Evolutionary conservation across 2,329 filamentous ascomycete species (phyloP).

Genomic region (Erysiphe neolycopersici): DNA sequence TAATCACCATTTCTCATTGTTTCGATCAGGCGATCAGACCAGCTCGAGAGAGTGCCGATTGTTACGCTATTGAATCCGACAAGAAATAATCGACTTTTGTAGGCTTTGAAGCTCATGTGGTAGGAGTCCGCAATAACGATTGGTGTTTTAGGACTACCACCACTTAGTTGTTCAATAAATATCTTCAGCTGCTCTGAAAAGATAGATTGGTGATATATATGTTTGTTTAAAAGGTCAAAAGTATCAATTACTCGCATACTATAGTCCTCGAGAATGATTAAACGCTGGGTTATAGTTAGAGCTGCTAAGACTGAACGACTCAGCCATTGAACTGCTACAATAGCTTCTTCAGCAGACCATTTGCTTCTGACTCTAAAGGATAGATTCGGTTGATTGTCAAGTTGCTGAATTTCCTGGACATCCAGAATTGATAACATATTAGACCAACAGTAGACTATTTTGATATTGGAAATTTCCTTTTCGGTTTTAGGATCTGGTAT

Average conservation of each 20-base stretch:
- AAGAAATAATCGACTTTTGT: conserved; percentile 80
- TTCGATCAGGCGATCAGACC: conserved; percentile 79
- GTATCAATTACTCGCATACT: conserved; percentile 79
- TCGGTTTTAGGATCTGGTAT: conserved; percentile 37
- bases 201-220: conserved; percentile 74
- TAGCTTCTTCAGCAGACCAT: conserved; percentile 85
- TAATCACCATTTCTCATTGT: conserved; percentile 96
- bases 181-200: conserved; percentile 69
- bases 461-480: conserved; percentile 48
- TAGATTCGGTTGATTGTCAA: conserved; percentile 52
- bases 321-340: conserved; percentile 91
- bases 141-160: conserved; percentile 71
- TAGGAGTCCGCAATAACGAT: conserved; percentile 93
- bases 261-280: conserved; percentile 77
- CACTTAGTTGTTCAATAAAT: conserved; percentile 69
- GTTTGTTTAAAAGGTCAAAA: conserved; percentile 72
- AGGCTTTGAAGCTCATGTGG: conserved; percentile 89
- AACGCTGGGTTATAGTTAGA: conserved; percentile 75
- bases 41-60: conserved; percentile 80
- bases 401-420: conserved; percentile 43
- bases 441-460: conserved; percentile 95
- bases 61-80: conserved; percentile 85
- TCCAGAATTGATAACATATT: conserved; percentile 90
- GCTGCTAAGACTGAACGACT: conserved; percentile 79
- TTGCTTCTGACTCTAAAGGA: conserved; percentile 60